Conservation (phyloP, 2,329 filamentous ascomycete genomes). For the Cladobotryum protrusum region DNA sequence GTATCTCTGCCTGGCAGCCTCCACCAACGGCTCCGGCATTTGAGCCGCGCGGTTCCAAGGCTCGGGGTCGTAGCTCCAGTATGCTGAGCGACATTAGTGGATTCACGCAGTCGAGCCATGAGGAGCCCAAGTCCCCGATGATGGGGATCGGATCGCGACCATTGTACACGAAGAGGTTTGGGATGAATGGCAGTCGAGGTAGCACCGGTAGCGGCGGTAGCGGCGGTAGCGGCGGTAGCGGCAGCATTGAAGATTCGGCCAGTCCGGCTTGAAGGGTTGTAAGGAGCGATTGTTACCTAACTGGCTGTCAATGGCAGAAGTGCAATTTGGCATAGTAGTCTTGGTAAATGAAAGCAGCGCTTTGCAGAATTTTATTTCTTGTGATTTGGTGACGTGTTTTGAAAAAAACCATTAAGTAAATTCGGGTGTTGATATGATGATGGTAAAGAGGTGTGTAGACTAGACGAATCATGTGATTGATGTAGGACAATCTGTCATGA, state of each 20-base stretch:
- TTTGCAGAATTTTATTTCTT: neutral
- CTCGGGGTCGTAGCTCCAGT: constrained; percentile 55
- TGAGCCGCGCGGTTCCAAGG: constrained; percentile 33
- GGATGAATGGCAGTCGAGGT: constrained; percentile 23
- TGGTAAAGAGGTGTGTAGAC: too few relatives aligned
- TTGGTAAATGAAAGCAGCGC: constrained; percentile 10
- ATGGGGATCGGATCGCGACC: constrained; percentile 9
- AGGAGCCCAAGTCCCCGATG: constrained; percentile 31
- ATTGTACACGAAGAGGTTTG: constrained; percentile 9
- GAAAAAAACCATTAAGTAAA: neutral
- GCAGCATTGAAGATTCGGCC: constrained; percentile 45
- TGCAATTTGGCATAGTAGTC: constrained; percentile 10
- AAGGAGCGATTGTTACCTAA: neutral
- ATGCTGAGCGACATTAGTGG: constrained; percentile 64
- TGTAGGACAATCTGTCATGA: too few relatives aligned
- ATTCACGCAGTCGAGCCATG: constrained; percentile 56
- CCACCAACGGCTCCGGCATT: constrained; percentile 33
- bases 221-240: constrained; percentile 44
- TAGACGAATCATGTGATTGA: too few relatives aligned
- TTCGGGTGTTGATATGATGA: too few relatives aligned
- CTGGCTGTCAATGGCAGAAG: constrained; percentile 1
- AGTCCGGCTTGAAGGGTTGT: constrained; percentile 35
- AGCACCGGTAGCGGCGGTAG: constrained; percentile 41
- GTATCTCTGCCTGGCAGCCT: constrained; percentile 28
- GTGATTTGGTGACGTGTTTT: neutral